Evolutionary conservation across 1,284 basidiomycete genomes (phyloP).

Genomic region (Ceratobasidium sp.): DNA sequence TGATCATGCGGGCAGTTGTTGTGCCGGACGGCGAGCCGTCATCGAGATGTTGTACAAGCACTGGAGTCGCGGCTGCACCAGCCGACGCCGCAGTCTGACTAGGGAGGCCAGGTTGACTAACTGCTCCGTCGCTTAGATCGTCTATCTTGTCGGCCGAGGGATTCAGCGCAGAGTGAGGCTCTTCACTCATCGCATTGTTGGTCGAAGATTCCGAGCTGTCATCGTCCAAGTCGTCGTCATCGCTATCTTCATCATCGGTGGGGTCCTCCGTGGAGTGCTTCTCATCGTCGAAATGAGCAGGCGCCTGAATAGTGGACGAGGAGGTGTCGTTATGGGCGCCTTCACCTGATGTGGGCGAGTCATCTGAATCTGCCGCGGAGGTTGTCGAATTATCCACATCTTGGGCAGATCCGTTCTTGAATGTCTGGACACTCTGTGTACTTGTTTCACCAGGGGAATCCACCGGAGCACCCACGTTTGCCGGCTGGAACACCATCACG

Average conservation of each 20-base stretch:
- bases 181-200: too few relatives aligned
- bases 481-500: conserved; percentile 6
- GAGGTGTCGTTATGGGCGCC: background rate
- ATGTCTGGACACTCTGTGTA: background rate
- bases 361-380: background rate
- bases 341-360: background rate
- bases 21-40: too few relatives aligned
- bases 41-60: too few relatives aligned
- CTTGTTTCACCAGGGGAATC: background rate
- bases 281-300: background rate
- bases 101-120: too few relatives aligned
- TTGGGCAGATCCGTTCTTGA: background rate
- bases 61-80: too few relatives aligned
- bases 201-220: too few relatives aligned
- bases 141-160: too few relatives aligned
- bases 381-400: background rate
- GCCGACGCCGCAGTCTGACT: too few relatives aligned
- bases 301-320: background rate
- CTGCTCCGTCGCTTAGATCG: too few relatives aligned
- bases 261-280: background rate
- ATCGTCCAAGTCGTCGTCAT: too few relatives aligned
- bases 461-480: background rate
- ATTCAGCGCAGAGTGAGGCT: too few relatives aligned
- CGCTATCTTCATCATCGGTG: background rate
- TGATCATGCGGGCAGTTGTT: too few relatives aligned